Base-by-base conservation (phyloP, 768 basidiomycete species). In the Leccinum olivaceopallidum region DNA sequence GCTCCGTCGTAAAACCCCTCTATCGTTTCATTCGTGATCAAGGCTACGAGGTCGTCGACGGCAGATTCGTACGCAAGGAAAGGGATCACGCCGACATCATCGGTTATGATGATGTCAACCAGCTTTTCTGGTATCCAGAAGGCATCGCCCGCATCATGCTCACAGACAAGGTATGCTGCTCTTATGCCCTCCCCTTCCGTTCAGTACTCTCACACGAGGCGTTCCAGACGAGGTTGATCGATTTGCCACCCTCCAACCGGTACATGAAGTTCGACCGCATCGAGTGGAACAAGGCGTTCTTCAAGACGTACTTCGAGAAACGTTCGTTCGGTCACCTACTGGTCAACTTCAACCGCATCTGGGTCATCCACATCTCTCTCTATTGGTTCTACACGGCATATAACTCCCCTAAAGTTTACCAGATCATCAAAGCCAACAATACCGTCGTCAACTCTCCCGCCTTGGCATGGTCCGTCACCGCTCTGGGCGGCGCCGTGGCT, bases 341-440 rank as follows among this genome's bases (percentile, higher is more conserved):
- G 60, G 95, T 99, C 83, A 98, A 99, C 82, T 99, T 99, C 81
- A 98, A 98, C 79, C 92, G 96, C 52, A 93, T 99, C 67, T 99
- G 97, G 95, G 94, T 98, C 75, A 90, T 96, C 63, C 97, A 98
- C 77, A 80, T 99, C 60, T 85, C 95, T 34, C 76, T 98, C 72
- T 98, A 89, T 81, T 98, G 90, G 85, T 98, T 88, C 78, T 98
- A 97, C 79, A 98, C 95, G 20, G 82, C 96, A 42, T 97, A 83
- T 80, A 98, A 98, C 76, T 90, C 95, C 16, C 93, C 94, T 1
- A 85, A 83, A 37, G 80, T 98, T 68, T 99, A 98, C 71, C 80
- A 81, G 28, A 75, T 83, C 58, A 57, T 16, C n/a, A 59, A 18
- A 59, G 0, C 62, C 14, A 56, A 68, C 4, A 74, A 74, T 36